phyloP scores from a whole-genome alignment of 228 moss, liverwort and hornwort genomes.

The Sphagnum fallax region DNA sequence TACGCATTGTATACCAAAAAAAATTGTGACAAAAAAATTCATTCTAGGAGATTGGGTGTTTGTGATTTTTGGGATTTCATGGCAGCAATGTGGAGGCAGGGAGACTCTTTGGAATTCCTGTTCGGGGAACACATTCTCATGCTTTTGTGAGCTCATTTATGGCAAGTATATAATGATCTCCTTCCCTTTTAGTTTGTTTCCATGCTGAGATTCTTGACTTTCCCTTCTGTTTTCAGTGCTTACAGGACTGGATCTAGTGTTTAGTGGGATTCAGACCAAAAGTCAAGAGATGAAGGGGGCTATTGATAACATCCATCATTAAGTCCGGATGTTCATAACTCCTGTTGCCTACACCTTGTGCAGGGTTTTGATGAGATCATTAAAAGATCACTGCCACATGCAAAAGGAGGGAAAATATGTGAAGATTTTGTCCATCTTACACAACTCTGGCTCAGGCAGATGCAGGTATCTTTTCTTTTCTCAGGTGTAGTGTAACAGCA shows the following conservation, averaged over 20 bases:
- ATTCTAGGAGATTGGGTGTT: no score
- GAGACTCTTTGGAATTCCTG: conserved; percentile 84
- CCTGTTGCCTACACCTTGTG: not conserved
- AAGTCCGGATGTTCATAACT: no score
- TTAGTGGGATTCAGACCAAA: no score
- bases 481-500: not conserved
- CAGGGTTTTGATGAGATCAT: conserved; percentile 97
- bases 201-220: no score
- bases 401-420: conserved; percentile 36
- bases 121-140: conserved; percentile 95
- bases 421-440: conserved; percentile 81
- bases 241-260: no score
- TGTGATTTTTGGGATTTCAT: not conserved
- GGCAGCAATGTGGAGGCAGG: conserved; percentile 93
- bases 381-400: conserved; percentile 50
- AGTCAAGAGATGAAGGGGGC: no score
- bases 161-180: conserved; percentile 26
- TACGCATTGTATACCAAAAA: no score
- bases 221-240: no score
- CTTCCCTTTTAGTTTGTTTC: no score
- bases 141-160: conserved; percentile 89
- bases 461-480: conserved; percentile 44
- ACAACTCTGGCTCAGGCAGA: conserved; percentile 58
- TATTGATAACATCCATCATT: no score
- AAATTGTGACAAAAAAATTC: not conserved